Conservation (phyloP, 2,329 filamentous ascomycete species). For the Ceratocystiopsis sp. region DNA sequence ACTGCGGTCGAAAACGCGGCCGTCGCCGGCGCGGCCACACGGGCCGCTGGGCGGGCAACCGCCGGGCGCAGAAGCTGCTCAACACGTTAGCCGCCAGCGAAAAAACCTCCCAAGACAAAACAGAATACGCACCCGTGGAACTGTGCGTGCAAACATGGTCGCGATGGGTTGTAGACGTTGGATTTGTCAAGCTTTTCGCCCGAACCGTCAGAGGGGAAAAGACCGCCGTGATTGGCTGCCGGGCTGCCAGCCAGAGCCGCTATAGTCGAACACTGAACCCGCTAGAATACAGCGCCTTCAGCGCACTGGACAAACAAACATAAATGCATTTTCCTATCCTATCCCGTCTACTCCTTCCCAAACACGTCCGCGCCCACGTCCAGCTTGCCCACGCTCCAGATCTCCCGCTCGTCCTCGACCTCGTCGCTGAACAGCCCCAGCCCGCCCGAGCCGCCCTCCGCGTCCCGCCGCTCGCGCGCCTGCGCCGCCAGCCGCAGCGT, state of each 20-base stretch:
- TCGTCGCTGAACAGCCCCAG: conserved; percentile 81
- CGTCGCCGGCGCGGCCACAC: too few relatives aligned
- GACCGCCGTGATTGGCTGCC: background rate
- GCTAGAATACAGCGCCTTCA: background rate
- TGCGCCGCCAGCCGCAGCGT: conserved; percentile 71
- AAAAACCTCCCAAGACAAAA: background rate
- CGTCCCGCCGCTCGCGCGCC: conserved; percentile 74
- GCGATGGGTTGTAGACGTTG: background rate
- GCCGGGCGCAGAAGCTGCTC: conserved; percentile 4
- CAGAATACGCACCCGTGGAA: conserved; percentile 2
- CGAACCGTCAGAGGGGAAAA: background rate
- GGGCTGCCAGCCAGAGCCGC: background rate
- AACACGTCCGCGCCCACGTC: conserved; percentile 53
- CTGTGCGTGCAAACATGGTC: conserved; percentile 7
- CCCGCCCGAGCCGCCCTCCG: conserved; percentile 76
- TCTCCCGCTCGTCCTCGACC: conserved; percentile 81
- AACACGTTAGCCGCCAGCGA: conserved; percentile 1
- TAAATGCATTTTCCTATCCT: background rate
- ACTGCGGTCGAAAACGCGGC: too few relatives aligned
- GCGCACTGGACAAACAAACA: too few relatives aligned
- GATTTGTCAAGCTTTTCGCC: conserved; percentile 1
- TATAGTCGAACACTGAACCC: too few relatives aligned
- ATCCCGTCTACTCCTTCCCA: conserved; percentile 19
- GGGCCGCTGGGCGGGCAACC: background rate
- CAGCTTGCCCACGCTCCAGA: conserved; percentile 87